These are phyloP conservation scores for Fusarium ambrosium DNA, from an alignment of 2,329 filamentous ascomycete genomes.

Conservation along the genomic window DNA sequence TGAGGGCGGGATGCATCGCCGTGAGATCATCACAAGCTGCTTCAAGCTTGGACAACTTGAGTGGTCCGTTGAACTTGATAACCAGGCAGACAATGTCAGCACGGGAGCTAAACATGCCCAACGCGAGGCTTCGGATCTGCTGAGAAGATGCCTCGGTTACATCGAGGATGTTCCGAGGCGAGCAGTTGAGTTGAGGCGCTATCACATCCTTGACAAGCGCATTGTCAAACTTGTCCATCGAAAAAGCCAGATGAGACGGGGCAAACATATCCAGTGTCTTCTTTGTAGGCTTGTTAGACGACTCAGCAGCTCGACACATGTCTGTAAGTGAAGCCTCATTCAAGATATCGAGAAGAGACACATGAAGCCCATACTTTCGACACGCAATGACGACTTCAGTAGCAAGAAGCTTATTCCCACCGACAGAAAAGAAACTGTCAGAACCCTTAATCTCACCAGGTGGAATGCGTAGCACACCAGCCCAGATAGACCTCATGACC, in stretches of 20 bases:
- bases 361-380: slow-evolving; percentile 56
- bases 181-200: slow-evolving; percentile 58
- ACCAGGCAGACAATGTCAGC: slow-evolving; percentile 64
- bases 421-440: slow-evolving; percentile 61
- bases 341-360: slow-evolving; percentile 61
- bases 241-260: background rate
- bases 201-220: slow-evolving; percentile 58
- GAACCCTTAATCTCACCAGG: slow-evolving; percentile 57
- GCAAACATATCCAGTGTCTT: background rate
- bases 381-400: slow-evolving; percentile 60
- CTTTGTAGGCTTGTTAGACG: slow-evolving; percentile 30
- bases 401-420: slow-evolving; percentile 62
- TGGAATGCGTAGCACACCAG: slow-evolving; percentile 56
- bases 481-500: slow-evolving; percentile 63
- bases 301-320: slow-evolving; percentile 55
- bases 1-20: slow-evolving; percentile 64
- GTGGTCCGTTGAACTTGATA: slow-evolving; percentile 61
- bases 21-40: slow-evolving; percentile 61
- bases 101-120: slow-evolving; percentile 58
- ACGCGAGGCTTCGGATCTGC: slow-evolving; percentile 63
- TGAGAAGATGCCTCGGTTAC: slow-evolving; percentile 63
- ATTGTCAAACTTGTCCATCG: slow-evolving; percentile 44
- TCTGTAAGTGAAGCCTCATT: slow-evolving; percentile 59
- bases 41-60: slow-evolving; percentile 60
- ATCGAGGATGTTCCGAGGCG: slow-evolving; percentile 60